Conservation (phyloP, 2,329 filamentous ascomycete genomes). For the Mariannaea elegans region DNA sequence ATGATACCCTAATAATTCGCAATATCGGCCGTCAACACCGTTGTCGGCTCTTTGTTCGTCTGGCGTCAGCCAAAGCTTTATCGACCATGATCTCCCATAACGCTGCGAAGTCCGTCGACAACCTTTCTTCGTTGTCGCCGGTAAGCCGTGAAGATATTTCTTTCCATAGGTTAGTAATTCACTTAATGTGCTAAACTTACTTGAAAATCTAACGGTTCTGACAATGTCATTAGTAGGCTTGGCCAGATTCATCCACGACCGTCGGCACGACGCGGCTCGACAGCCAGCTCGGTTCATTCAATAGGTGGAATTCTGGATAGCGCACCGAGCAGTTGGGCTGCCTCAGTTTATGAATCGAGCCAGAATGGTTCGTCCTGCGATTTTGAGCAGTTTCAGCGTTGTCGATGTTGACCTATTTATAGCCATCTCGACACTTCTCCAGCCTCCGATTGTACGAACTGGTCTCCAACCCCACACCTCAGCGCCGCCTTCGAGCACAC, state of each 20-base stretch:
- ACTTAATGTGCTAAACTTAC: not conserved
- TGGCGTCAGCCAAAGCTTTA: conserved; percentile 23
- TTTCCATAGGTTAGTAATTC: conserved; percentile 63
- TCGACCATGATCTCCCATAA: conserved; percentile 66
- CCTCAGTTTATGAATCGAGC: conserved; percentile 73
- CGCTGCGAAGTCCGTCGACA: conserved; percentile 73
- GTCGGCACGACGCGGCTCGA: conserved; percentile 76
- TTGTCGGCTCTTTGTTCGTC: conserved; percentile 42
- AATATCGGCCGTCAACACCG: conserved; percentile 45
- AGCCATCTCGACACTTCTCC: conserved; percentile 94
- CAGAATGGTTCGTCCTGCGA: conserved; percentile 73
- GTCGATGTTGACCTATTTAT: conserved; percentile 25
- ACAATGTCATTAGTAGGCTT: conserved; percentile 50
- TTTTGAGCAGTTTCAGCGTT: not conserved
- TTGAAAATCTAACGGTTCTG: conserved; percentile 26
- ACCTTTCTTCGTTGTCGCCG: conserved; percentile 63
- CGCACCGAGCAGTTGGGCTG: conserved; percentile 63
- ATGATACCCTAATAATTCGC: conserved; percentile 60
- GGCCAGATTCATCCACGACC: conserved; percentile 57
- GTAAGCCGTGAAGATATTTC: conserved; percentile 62
- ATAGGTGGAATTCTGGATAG: conserved; percentile 85
- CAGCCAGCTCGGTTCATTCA: conserved; percentile 86
- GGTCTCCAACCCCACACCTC: conserved; percentile 83
- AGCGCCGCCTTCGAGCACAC: conserved; percentile 73
- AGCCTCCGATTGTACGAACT: conserved; percentile 88